These are phyloP conservation scores for Phytophthora syringae DNA, from an alignment of 352 stramenopile genomes.

Conservation along the genomic window DNA sequence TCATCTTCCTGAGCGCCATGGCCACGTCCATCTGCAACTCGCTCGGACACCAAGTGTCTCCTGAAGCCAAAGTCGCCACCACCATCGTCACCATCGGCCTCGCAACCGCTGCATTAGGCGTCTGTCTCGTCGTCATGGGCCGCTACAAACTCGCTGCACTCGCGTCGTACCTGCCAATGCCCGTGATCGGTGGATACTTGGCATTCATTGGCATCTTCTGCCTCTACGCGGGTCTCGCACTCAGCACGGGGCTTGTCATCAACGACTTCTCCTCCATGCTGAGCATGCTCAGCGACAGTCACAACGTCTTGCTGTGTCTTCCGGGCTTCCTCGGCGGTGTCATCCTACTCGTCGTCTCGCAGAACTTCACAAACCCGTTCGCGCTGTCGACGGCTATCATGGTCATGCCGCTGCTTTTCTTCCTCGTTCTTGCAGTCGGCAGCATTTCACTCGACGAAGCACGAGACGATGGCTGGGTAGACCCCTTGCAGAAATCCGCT, in stretches of 20 bases:
- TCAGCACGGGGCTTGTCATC: conserved; percentile 89
- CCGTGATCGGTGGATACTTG: conserved; percentile 98
- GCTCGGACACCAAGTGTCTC: conserved; percentile 56
- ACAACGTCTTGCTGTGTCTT: conserved; percentile 80
- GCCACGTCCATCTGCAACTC: conserved; percentile 82
- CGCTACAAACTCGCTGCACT: conserved; percentile 93
- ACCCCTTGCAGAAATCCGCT: conserved; percentile 50
- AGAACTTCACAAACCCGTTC: conserved; percentile 72
- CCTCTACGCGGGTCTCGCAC: conserved; percentile 88
- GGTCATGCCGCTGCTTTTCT: conserved; percentile 90
- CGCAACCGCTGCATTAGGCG: conserved; percentile 87
- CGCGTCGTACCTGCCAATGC: conserved; percentile 96
- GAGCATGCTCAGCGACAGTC: conserved; percentile 49
- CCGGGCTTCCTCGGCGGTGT: conserved; percentile 85
- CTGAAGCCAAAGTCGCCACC: conserved; percentile 88
- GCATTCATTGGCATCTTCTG: conserved; percentile 97
- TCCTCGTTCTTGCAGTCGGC: conserved; percentile 76
- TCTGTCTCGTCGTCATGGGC: conserved; percentile 93
- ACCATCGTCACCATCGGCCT: conserved; percentile 90
- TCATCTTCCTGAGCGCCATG: conserved; percentile 97
- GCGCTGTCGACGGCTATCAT: conserved; percentile 81
- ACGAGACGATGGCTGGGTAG: conserved; percentile 91
- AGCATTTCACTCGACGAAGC: conserved; percentile 87
- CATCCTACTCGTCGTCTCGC: conserved; percentile 77
- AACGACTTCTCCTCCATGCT: conserved; percentile 83